phyloP scores from a whole-genome alignment of 176 grass and related monocot species.

The Saccharum spontaneum region DNA sequence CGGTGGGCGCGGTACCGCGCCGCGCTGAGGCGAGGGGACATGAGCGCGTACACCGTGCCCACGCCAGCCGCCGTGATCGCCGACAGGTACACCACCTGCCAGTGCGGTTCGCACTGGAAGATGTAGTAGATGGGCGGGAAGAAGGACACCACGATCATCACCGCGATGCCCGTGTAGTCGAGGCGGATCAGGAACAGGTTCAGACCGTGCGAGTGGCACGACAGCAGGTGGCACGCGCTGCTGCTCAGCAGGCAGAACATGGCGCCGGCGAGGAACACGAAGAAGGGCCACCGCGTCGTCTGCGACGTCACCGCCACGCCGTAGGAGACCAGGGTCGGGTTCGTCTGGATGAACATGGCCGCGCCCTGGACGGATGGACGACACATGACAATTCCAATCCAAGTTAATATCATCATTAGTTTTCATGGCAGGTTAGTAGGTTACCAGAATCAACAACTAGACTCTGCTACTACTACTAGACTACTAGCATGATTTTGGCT shows the following conservation, averaged over 20 bases:
- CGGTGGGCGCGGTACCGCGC: slow-evolving; percentile 67
- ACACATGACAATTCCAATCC: neutral
- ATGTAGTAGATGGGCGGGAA: slow-evolving; percentile 98
- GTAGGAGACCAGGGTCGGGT: slow-evolving; percentile 7
- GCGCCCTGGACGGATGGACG: slow-evolving; percentile 41
- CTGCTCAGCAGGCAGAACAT: slow-evolving; percentile 96
- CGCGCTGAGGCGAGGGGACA: slow-evolving; percentile 55
- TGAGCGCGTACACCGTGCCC: slow-evolving; percentile 70
- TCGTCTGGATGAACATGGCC: slow-evolving; percentile 54
- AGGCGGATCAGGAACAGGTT: slow-evolving; percentile 83
- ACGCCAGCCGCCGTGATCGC: slow-evolving; percentile 64
- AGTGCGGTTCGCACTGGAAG: slow-evolving; percentile 83
- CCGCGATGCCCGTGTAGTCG: slow-evolving; percentile 85
- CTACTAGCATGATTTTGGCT: neutral
- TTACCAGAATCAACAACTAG: neutral
- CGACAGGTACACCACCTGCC: slow-evolving; percentile 69
- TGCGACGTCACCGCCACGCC: neutral
- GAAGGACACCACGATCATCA: slow-evolving; percentile 90
- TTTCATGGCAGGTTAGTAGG: neutral
- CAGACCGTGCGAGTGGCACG: slow-evolving; percentile 80
- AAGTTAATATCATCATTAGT: neutral
- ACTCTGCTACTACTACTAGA: neutral
- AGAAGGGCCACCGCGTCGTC: slow-evolving; percentile 77
- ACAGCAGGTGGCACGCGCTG: slow-evolving; percentile 85
- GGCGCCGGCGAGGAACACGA: slow-evolving; percentile 77